Conservation (phyloP, 352 stramenopile genomes). For the Phytophthora megakarya region DNA sequence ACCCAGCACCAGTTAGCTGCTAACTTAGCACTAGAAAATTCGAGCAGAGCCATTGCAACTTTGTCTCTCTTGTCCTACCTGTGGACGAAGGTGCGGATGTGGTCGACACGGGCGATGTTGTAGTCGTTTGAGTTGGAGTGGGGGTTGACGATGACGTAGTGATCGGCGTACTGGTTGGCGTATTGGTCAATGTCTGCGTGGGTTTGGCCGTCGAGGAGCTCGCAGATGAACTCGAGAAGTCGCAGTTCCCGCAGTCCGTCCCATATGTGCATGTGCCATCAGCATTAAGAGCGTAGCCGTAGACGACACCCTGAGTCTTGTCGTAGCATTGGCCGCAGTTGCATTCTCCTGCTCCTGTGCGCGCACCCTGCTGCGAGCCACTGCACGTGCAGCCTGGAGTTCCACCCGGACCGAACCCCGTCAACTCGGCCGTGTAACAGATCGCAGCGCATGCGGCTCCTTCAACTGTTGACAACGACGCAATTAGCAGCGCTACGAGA, state of each 20-base stretch:
- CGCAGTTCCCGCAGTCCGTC: conserved; percentile 37
- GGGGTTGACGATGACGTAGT: conserved; percentile 11
- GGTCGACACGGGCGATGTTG: conserved; percentile 3
- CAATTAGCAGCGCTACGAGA: conserved; percentile 2
- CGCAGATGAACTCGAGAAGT: conserved; percentile 15
- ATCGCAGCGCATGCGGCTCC: conserved; percentile 35
- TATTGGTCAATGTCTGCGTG: too few species aligned
- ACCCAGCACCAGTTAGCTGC: background rate
- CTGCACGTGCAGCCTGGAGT: conserved; percentile 36
- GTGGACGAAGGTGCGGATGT: conserved; percentile 6
- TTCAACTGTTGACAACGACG: conserved; percentile 17
- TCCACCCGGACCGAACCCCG: conserved; percentile 44
- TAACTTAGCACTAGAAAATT: conserved; percentile 2
- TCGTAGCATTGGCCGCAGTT: conserved; percentile 50
- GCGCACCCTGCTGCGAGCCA: conserved; percentile 28
- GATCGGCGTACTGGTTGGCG: too few species aligned
- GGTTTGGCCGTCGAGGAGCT: background rate
- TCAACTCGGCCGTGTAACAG: conserved; percentile 41
- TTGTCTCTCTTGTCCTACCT: conserved; percentile 18
- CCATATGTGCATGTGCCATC: conserved; percentile 38
- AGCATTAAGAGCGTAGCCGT: conserved; percentile 34
- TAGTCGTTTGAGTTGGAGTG: background rate
- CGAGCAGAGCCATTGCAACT: background rate
- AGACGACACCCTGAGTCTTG: conserved; percentile 29
- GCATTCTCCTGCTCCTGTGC: conserved; percentile 33